Base-by-base conservation (phyloP, 495 filamentous ascomycete genomes). In the Hypoxylon lenormandii region DNA sequence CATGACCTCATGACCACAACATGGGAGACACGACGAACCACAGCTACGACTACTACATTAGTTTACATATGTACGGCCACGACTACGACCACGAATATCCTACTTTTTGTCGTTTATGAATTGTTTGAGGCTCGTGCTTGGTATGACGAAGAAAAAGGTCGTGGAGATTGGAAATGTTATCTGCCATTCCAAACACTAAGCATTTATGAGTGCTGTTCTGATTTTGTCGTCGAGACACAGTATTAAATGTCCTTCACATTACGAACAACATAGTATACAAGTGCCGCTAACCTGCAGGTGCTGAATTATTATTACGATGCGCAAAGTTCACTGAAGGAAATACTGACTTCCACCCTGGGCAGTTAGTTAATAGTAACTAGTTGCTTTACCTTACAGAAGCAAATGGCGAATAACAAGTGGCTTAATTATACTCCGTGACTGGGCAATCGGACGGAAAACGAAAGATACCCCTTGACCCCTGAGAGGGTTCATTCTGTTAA, bases 91-190 rank as follows among this genome's bases (percentile, higher is more conserved):
- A 28, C 26, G 3, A 38, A 38, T 16, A 48, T 55, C 56, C 45
- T 38, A 36, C 45, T n/a, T n/a, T n/a, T n/a, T n/a, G 62, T 36
- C 60, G 49, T 56, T 48, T 61, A 47, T 33, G 37, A 49, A 16
- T 18, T 61, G 61, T 66, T 58, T 71, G 68, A 71, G 68, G 68
- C 68, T 71, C 58, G 68, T 71, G 57, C 53, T 16, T 66, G 68
- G 68, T 71, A 71, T 71, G 68, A 71, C 68, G 57, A 64, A 48
- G 51, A 55, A 62, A 60, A 55, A 64, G 40, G 37, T 49, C 45
- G 28, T 60, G 60, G 55, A 64, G 40, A 46, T 43, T 54, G 30
- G 10, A 33, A 33, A 33, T 33, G 30, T 33, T 8, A 7, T 1
- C 30, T 33, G 30, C 30, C 30, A 33, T 33, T 33, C 30, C 30